Conservation (phyloP, 2,329 filamentous ascomycete species). For the Domatiomyces catenatus region DNA sequence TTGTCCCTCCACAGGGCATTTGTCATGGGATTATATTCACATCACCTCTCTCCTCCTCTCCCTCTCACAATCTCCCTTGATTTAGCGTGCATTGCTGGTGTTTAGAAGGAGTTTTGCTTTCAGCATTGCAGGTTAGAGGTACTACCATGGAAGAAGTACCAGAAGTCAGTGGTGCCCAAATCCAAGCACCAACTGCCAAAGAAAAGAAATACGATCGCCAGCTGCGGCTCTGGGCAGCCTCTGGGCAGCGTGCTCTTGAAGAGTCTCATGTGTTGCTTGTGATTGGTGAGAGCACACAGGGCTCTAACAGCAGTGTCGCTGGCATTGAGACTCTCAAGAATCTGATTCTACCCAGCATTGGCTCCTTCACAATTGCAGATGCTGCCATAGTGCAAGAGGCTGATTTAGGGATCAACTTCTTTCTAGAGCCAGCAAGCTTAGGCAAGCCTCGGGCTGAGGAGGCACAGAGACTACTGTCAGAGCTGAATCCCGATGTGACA, state of each 20-base stretch:
- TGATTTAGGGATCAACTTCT: conserved; percentile 94
- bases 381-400: conserved; percentile 58
- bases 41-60: not conserved
- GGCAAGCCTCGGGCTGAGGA: conserved; percentile 66
- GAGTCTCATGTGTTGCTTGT: conserved; percentile 80
- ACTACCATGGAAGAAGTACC: conserved; percentile 13
- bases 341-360: conserved; percentile 83
- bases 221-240: conserved; percentile 85
- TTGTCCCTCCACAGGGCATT: not conserved
- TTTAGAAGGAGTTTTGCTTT: not conserved
- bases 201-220: conserved; percentile 84
- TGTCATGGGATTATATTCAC: not conserved
- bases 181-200: conserved; percentile 43
- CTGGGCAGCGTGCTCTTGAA: conserved; percentile 78
- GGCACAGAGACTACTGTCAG: conserved; percentile 59
- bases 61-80: not conserved
- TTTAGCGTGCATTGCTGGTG: not conserved
- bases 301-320: conserved; percentile 38
- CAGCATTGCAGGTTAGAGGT: not conserved
- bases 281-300: conserved; percentile 38
- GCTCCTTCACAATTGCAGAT: conserved; percentile 81
- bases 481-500: conserved; percentile 84
- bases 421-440: conserved; percentile 63
- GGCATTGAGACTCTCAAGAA: conserved; percentile 92
- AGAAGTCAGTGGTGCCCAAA: conserved; percentile 27